Evolutionary conservation across 352 stramenopile genomes (phyloP).

Genomic region (Globisporangium yorkense): DNA sequence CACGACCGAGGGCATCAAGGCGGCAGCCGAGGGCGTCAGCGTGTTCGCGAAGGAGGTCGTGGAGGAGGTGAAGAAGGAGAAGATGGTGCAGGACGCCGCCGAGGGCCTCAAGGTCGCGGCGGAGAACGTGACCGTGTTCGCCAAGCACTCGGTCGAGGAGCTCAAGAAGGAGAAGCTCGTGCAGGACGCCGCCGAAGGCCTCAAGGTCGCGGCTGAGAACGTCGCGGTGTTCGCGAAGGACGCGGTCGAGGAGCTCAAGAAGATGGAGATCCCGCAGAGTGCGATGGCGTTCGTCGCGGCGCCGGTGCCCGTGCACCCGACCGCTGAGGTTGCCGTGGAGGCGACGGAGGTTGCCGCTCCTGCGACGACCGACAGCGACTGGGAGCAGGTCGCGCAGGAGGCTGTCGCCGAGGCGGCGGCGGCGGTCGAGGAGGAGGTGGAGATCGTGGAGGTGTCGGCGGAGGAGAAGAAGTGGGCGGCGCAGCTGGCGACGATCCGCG

Average conservation of each 20-base stretch:
- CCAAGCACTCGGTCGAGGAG: constrained; percentile 69
- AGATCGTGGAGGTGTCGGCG: constrained; percentile 34
- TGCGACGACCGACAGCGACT: constrained; percentile 44
- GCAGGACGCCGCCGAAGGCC: background rate
- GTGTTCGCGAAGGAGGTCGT: constrained; percentile 76
- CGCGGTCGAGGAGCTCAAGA: constrained; percentile 66
- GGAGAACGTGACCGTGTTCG: constrained; percentile 26
- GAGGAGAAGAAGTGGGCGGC: constrained; percentile 78
- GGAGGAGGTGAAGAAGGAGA: constrained; percentile 47
- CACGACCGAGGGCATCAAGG: constrained; percentile 75
- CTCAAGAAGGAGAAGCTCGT: constrained; percentile 44
- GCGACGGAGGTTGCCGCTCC: constrained; percentile 8
- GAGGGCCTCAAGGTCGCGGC: constrained; percentile 19
- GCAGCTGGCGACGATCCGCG: constrained; percentile 61
- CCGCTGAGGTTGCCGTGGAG: constrained; percentile 17
- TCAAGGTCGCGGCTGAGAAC: constrained; percentile 31
- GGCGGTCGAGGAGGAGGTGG: constrained; percentile 30
- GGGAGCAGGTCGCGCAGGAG: constrained; percentile 45
- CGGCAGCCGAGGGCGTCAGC: constrained; percentile 58
- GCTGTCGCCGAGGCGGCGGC: background rate
- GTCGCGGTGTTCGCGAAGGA: constrained; percentile 40
- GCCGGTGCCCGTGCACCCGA: constrained; percentile 8
- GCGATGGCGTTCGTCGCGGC: constrained; percentile 4
- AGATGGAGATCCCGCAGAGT: constrained; percentile 22
- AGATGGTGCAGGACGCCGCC: constrained; percentile 12